These are phyloP conservation scores for Zea luxurians DNA, from an alignment of 176 grass and related monocot genomes.

Conservation along the genomic window DNA sequence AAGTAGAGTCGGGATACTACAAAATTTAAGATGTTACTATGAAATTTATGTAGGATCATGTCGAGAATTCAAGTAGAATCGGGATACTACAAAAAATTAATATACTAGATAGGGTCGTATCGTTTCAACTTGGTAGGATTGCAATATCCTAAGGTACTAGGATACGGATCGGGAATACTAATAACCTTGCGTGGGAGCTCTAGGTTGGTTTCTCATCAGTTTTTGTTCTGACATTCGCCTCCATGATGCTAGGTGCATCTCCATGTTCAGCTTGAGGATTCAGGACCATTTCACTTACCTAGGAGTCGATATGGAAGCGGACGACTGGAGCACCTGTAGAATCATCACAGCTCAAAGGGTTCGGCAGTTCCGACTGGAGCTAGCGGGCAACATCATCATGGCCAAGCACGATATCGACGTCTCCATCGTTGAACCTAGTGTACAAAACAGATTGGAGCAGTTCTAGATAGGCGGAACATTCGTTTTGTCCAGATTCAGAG, in stretches of 20 bases:
- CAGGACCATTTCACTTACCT: constrained; percentile 81
- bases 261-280: constrained; percentile 53
- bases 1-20: too few species aligned
- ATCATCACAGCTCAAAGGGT: constrained; percentile 54
- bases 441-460: constrained; percentile 42
- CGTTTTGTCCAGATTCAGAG: not conserved
- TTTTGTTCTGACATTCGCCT: not conserved
- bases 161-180: too few species aligned
- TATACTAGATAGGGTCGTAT: too few species aligned
- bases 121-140: too few species aligned
- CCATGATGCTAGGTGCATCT: constrained; percentile 26
- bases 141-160: too few species aligned
- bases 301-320: constrained; percentile 67
- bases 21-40: too few species aligned
- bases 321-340: constrained; percentile 81
- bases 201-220: not conserved
- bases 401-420: constrained; percentile 27
- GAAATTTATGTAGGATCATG: too few species aligned
- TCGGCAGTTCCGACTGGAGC: constrained; percentile 41
- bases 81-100: too few species aligned
- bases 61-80: too few species aligned
- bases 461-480: constrained; percentile 13
- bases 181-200: not conserved
- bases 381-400: constrained; percentile 55
- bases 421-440: constrained; percentile 39